phyloP scores from a whole-genome alignment of 2,329 filamentous ascomycete species.

The Alternaria sp. region DNA sequence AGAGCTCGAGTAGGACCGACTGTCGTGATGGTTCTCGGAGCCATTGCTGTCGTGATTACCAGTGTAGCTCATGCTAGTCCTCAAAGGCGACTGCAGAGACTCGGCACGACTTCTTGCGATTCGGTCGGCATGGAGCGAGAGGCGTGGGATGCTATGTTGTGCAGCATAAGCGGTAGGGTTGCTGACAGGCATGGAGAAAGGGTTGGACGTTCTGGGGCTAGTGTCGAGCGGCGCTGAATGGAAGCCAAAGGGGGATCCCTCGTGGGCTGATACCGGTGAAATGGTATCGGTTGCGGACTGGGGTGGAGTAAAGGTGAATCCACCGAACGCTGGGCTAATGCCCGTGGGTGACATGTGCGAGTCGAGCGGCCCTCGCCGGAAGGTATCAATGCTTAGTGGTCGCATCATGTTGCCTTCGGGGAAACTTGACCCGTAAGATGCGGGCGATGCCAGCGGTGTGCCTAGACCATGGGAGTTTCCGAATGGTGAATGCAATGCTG shows the following conservation, averaged over 20 bases:
- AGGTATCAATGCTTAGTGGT: constrained; percentile 71
- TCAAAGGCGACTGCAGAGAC: constrained; percentile 52
- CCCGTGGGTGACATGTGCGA: constrained; percentile 71
- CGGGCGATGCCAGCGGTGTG: constrained; percentile 57
- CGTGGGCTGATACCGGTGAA: constrained; percentile 54
- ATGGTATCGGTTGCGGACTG: constrained; percentile 57
- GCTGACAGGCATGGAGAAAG: constrained; percentile 47
- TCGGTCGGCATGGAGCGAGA: constrained; percentile 53
- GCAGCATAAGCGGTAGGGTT: constrained; percentile 44
- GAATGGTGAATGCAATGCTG: constrained; percentile 64
- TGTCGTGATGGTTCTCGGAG: constrained; percentile 30
- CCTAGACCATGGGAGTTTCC: constrained; percentile 54
- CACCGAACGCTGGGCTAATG: constrained; percentile 71
- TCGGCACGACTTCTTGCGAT: constrained; percentile 51
- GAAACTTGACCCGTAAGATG: constrained; percentile 48
- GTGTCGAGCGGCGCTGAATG: constrained; percentile 43
- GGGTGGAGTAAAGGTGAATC: constrained; percentile 68
- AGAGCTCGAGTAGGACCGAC: constrained; percentile 38
- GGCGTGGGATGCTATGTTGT: constrained; percentile 50
- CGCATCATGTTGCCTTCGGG: constrained; percentile 68
- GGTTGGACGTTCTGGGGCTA: constrained; percentile 48
- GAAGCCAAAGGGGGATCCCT: constrained; percentile 50
- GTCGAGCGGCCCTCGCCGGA: constrained; percentile 68
- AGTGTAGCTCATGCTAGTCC: constrained; percentile 56
- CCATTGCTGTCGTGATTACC: constrained; percentile 35